Base-by-base conservation (phyloP, 768 basidiomycete genomes). In the Tricholoma saponaceum region DNA sequence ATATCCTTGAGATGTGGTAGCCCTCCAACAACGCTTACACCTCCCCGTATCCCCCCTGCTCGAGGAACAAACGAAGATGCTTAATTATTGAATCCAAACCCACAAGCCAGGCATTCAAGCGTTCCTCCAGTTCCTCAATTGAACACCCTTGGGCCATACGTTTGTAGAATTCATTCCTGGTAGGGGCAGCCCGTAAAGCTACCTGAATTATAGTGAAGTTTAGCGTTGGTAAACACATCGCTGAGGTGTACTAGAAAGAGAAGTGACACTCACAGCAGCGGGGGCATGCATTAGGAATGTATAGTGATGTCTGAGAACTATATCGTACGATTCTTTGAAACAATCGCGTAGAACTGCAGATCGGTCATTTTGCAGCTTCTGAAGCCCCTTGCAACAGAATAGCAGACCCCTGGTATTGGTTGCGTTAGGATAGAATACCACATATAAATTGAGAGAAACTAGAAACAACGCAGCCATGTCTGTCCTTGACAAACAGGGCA, bases 271-370 rank as follows among this genome's bases (percentile, higher is more conserved):
- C 54, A 89, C 86, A 28, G 77, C 72, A 26, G 87, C 83, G 56
- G 87, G 69, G 20, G 85, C 81, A 23, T 86, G 83, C 58, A 89
- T 76, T 61, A 89, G 26, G 67, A 86, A 87, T 0, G 81, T 76
- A 66, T 87, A 85, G 69, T 89, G 86, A 58, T 83, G 85, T 51
- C 70, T 73, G 52, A 91, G 75, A 18, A 87, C 83, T 55, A 77
- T 75, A 59, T 91, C 87, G 67, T 88, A 91, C 4, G 89, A 79
- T 46, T 81, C 75, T 67, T 79, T 82, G 75, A 91, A 90, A 69
- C 88, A 89, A 56, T 79, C 75, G 62, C 84, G 80, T 44, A 89
- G 72, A 60, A 87, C 84, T 1, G 77, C 64, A 28, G 63, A 64
- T 9, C 70, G 70, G 62, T 89, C 83, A 3, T 68, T 68, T 60